phyloP scores from a whole-genome alignment of 2,329 filamentous ascomycete species.

The Sordariomycetes sp. region DNA sequence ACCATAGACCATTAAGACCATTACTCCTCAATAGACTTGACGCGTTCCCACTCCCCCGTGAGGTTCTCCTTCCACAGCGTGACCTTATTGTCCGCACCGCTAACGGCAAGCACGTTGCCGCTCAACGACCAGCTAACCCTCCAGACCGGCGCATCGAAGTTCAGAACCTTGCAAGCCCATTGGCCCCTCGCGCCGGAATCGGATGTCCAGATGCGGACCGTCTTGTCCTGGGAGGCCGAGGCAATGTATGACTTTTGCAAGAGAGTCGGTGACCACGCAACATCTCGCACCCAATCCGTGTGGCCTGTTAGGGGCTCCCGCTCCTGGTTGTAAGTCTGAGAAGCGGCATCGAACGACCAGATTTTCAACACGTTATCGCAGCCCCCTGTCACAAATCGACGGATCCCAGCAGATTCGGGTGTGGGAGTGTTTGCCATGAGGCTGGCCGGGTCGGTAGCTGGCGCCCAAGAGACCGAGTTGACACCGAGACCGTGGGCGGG shows the following conservation, averaged over 20 bases:
- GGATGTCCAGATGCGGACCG: constrained; percentile 90
- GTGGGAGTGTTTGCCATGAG: constrained; percentile 61
- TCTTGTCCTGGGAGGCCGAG: constrained; percentile 90
- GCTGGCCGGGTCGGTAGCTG: constrained; percentile 70
- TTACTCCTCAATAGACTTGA: constrained; percentile 91
- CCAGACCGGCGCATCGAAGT: constrained; percentile 86
- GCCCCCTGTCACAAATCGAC: constrained; percentile 87
- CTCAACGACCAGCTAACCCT: constrained; percentile 96
- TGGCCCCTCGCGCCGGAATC: constrained; percentile 50
- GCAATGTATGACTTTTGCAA: constrained; percentile 95
- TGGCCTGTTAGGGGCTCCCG: constrained; percentile 62
- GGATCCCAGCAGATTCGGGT: constrained; percentile 46
- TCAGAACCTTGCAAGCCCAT: constrained; percentile 77
- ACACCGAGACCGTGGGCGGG: constrained; percentile 86
- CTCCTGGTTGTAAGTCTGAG: constrained; percentile 48
- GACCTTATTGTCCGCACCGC: constrained; percentile 90
- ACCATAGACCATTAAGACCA: background rate
- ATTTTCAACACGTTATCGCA: constrained; percentile 90
- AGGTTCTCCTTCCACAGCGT: constrained; percentile 98
- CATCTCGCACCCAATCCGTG: constrained; percentile 92
- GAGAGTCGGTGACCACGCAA: constrained; percentile 92
- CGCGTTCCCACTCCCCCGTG: constrained; percentile 90
- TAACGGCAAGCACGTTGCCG: constrained; percentile 90
- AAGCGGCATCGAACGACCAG: constrained; percentile 66
- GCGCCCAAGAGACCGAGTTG: constrained; percentile 93